phyloP scores from a whole-genome alignment of 1,284 basidiomycete genomes.

The Tylopilus microsporus region DNA sequence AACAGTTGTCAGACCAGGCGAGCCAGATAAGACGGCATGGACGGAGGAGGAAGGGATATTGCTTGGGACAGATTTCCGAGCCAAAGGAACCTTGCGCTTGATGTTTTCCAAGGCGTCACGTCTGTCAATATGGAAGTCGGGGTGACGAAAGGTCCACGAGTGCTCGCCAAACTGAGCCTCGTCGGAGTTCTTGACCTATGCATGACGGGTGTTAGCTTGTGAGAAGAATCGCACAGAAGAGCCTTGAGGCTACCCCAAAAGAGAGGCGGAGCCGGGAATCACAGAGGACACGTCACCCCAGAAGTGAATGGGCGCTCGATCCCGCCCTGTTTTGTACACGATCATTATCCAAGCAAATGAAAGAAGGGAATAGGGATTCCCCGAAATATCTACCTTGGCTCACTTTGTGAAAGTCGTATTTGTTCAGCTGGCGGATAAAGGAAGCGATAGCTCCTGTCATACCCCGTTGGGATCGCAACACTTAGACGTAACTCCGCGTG shows the following conservation, averaged over 20 bases:
- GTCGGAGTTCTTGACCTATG: conserved; percentile 72
- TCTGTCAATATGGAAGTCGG: conserved; percentile 86
- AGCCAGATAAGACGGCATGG: conserved; percentile 28
- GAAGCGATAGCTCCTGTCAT: conserved; percentile 32
- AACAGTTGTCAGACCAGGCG: conserved; percentile 20
- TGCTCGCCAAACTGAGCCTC: conserved; percentile 75
- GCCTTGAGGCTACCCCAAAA: conserved; percentile 15
- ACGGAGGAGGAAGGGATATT: conserved; percentile 33
- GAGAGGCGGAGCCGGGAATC: conserved; percentile 11
- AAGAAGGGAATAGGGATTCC: conserved; percentile 4
- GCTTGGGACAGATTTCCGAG: conserved; percentile 46
- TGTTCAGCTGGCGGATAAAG: conserved; percentile 94
- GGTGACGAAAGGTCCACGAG: conserved; percentile 96
- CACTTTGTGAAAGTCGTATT: conserved; percentile 97
- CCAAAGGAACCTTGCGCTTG: conserved; percentile 84
- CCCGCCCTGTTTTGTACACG: conserved; percentile 8
- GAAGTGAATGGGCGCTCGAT: conserved; percentile 14
- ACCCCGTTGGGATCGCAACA: neutral
- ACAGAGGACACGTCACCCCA: conserved; percentile 1
- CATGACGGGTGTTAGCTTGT: neutral
- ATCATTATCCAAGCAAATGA: conserved; percentile 8
- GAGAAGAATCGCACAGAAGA: neutral
- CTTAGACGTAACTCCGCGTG: neutral
- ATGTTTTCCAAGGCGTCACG: conserved; percentile 88
- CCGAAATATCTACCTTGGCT: conserved; percentile 22